phyloP scores from a whole-genome alignment of 805 yeast species.

The Sugiyamaella americana region DNA sequence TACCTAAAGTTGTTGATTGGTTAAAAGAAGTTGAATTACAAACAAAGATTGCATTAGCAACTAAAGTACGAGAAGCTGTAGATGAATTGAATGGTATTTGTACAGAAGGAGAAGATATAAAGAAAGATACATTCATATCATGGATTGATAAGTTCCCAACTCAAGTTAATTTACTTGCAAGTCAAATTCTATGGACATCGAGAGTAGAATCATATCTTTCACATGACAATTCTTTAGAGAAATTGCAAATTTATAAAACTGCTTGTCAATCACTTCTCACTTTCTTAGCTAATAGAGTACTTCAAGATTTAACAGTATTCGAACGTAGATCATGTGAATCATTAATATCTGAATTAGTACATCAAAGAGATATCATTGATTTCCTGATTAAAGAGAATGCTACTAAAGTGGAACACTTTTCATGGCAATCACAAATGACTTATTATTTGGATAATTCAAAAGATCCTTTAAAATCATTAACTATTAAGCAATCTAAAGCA shows the following conservation, averaged over 20 bases:
- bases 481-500: constrained; percentile 48
- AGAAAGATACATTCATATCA: constrained; percentile 19
- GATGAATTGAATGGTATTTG: constrained; percentile 14
- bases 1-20: constrained; percentile 54
- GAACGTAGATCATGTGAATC: constrained; percentile 47
- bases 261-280: constrained; percentile 10
- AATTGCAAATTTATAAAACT: background rate
- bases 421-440: constrained; percentile 51
- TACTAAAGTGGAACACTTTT: constrained; percentile 21
- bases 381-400: constrained; percentile 18
- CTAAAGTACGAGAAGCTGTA: constrained; percentile 31
- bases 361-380: constrained; percentile 43
- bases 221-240: background rate
- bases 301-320: constrained; percentile 26
- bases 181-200: constrained; percentile 54
- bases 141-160: constrained; percentile 43
- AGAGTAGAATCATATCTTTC: constrained; percentile 33
- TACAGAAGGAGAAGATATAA: constrained; percentile 10
- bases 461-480: constrained; percentile 31
- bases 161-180: constrained; percentile 49
- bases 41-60: constrained; percentile 44
- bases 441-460: constrained; percentile 39
- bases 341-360: constrained; percentile 61
- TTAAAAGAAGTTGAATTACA: constrained; percentile 50
- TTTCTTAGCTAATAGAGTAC: constrained; percentile 32